phyloP scores from a whole-genome alignment of 306 rosid genomes.

The Clitoria ternatea region DNA sequence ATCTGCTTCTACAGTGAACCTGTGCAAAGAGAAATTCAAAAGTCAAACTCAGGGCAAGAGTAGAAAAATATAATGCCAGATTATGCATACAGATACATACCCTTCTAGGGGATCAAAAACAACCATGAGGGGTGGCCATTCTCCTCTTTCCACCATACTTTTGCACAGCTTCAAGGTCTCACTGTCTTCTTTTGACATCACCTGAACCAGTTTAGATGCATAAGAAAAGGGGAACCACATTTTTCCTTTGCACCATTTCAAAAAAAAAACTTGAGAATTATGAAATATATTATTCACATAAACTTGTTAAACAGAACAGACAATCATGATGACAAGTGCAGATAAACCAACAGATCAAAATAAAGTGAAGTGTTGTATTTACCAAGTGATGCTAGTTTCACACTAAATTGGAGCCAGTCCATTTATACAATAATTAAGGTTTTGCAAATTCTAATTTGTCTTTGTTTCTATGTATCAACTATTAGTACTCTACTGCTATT shows the following conservation, averaged over 20 bases:
- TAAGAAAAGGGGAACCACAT: neutral
- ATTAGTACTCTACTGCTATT: neutral
- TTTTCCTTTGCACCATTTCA: neutral
- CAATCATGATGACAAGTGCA: neutral
- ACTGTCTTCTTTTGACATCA: slow-evolving; percentile 68
- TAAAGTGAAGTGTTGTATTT: neutral
- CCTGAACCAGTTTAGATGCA: slow-evolving; percentile 34
- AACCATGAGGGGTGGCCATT: slow-evolving; percentile 95
- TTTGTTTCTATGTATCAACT: neutral
- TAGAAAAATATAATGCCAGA: neutral
- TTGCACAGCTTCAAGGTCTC: slow-evolving; percentile 68
- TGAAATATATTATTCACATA: neutral
- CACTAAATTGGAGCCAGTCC: neutral
- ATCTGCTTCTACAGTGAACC: slow-evolving; percentile 95
- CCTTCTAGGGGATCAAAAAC: slow-evolving; percentile 95
- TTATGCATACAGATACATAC: slow-evolving; percentile 32
- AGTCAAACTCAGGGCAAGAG: neutral
- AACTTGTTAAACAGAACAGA: neutral
- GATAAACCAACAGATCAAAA: neutral
- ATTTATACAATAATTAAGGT: neutral
- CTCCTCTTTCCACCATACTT: slow-evolving; percentile 85
- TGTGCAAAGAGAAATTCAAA: slow-evolving; percentile 24
- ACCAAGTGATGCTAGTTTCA: neutral
- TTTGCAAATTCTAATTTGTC: neutral
- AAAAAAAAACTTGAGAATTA: neutral